phyloP scores from a whole-genome alignment of 352 stramenopile genomes.

The Thraustochytrium striatum region DNA sequence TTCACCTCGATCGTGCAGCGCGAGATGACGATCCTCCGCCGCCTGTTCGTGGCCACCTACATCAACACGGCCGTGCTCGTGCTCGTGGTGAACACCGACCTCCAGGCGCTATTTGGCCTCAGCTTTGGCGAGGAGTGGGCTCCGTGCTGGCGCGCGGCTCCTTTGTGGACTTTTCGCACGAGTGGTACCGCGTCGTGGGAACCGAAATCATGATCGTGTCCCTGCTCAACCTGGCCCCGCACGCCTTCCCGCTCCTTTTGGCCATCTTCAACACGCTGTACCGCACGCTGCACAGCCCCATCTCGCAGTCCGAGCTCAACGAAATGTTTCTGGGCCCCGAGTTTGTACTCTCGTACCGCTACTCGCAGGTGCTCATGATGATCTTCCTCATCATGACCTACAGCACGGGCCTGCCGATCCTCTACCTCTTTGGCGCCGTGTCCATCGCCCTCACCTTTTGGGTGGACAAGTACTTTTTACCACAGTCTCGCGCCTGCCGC shows the following conservation, averaged over 20 bases:
- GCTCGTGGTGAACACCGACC: slow-evolving; percentile 46
- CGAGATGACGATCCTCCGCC: slow-evolving; percentile 25
- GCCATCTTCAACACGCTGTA: neutral
- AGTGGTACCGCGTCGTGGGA: slow-evolving; percentile 47
- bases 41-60: slow-evolving; percentile 41
- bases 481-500: slow-evolving; percentile 5
- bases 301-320: slow-evolving; percentile 47
- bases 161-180: slow-evolving; percentile 25
- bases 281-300: neutral
- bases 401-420: slow-evolving; percentile 36
- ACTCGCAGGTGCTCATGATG: slow-evolving; percentile 44
- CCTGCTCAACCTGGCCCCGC: slow-evolving; percentile 43
- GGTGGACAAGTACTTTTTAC: slow-evolving; percentile 51
- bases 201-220: slow-evolving; percentile 19
- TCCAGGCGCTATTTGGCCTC: neutral
- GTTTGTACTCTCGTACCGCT: slow-evolving; percentile 39
- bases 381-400: slow-evolving; percentile 43
- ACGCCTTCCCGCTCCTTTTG: slow-evolving; percentile 26
- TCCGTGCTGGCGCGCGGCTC: neutral
- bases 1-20: slow-evolving; percentile 6
- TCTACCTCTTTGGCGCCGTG: slow-evolving; percentile 18
- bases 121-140: neutral
- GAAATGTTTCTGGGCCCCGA: slow-evolving; percentile 42
- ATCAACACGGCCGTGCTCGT: slow-evolving; percentile 49
- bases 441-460: slow-evolving; percentile 7